Evolutionary conservation across 2,329 filamentous ascomycete species (phyloP).

Genomic region (Hypoxylon sp.): DNA sequence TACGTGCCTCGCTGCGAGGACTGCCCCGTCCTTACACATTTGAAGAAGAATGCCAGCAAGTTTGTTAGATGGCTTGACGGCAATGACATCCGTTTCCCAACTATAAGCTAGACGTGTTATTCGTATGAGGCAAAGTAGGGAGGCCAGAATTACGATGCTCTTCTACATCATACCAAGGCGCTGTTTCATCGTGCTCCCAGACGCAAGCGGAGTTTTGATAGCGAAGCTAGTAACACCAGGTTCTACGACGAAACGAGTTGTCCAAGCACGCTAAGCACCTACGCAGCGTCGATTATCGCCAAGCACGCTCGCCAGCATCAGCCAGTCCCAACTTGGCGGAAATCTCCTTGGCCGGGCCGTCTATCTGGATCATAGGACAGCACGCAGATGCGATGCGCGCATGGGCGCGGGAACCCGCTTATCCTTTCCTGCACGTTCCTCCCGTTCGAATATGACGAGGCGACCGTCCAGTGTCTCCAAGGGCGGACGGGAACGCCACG

Average conservation of each 20-base stretch:
- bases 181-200: too few relatives aligned
- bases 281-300: neutral
- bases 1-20: neutral
- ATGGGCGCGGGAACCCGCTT: neutral
- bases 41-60: neutral
- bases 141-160: too few relatives aligned
- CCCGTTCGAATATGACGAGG: neutral
- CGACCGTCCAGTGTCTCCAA: neutral
- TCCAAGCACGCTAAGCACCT: neutral
- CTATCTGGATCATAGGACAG: too few relatives aligned
- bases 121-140: too few relatives aligned
- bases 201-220: neutral
- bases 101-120: too few relatives aligned
- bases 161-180: neutral
- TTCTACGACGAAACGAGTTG: neutral
- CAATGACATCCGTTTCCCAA: too few relatives aligned
- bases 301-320: neutral
- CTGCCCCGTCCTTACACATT: constrained; percentile 20
- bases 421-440: neutral
- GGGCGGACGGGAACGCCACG: neutral
- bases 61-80: too few relatives aligned
- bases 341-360: too few relatives aligned
- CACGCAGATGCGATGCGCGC: too few relatives aligned
- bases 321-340: neutral
- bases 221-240: neutral